Evolutionary conservation across 169 alveolate species (phyloP), one percentile per base, ranked within the genome.

Genomic region (Eimeria falciformis): DNA sequence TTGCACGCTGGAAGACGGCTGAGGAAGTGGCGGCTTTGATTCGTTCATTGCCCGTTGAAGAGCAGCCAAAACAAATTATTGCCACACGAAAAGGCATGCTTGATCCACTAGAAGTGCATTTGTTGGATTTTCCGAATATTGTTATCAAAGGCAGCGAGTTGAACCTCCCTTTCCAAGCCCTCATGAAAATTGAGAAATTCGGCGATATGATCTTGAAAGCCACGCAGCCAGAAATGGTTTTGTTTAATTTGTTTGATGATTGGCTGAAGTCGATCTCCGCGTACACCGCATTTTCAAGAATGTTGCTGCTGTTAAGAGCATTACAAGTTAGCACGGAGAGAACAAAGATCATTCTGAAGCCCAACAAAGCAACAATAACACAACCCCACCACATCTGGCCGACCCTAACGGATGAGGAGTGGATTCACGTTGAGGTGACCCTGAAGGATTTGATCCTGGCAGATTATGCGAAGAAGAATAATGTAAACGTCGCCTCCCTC

Each of bases 381-480:
- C 97, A 97, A 82, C 99, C 99, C n/a, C 99, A 99, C 95, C 99
- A 99, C 95, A 98, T 99, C 85, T 99, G 99, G 99, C 99, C 99
- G 68, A 96, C 99, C 56, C 96, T 99, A 90, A 98, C 99, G 40
- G 99, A 98, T 91, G 99, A 98, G 75, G 99, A 99, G 97, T 99
- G 99, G 99, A 98, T 98, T 29, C 98, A 98, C 91, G 99, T 98
- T 25, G 99, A 99, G 96, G 99, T 98, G 43, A 99, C 99, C 93
- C 95, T 99, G 73, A 99, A 98, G 94, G 99, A 99, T 90, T 93
- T 99, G 88, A 99, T 99, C 88, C 95, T 99, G 77, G 99, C 98
- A 40, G 99, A 99, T 95, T 99, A 99, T 94, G 99, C 99, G 23
- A 99, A 99, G 97, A 98, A 99, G 93, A 99, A 99, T 95, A 99